Percentiles rank a stretch among this genome's conserved stretches.
Conservation (phyloP, 23 red algal genomes). For the Chondrus crispus region DNA sequence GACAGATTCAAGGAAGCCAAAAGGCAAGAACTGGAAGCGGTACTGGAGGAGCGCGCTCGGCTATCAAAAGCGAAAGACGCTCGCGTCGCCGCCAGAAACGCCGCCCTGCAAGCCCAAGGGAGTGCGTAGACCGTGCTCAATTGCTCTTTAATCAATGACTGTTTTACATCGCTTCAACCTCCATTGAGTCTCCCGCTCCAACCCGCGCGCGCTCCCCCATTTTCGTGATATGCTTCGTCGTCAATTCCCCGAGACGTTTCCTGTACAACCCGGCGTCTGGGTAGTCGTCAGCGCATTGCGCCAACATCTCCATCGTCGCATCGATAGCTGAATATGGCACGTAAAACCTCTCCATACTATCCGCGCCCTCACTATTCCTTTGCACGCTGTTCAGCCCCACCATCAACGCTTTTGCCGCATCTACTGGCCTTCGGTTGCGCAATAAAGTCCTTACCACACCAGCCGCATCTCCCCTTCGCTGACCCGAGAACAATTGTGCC, state of each 20-base stretch:
- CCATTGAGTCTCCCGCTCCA: neutral
- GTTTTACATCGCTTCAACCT: neutral
- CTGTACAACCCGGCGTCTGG: conserved; percentile 20
- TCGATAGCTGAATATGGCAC: conserved; percentile 49
- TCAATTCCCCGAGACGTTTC: conserved; percentile 2
- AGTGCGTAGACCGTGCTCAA: neutral
- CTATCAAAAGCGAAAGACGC: conserved; percentile 4
- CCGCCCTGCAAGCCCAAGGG: neutral
- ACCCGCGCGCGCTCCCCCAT: neutral
- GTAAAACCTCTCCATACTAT: neutral
- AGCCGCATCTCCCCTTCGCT: conserved; percentile 20
- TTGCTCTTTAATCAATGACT: neutral
- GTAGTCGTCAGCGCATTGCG: conserved; percentile 19
- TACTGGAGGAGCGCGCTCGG: conserved; percentile 20
- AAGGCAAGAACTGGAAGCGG: neutral
- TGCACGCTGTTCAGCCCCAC: neutral
- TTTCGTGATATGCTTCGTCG: neutral
- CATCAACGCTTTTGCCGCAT: conserved; percentile 22
- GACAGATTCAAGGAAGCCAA: conserved; percentile 12
- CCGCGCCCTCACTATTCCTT: neutral
- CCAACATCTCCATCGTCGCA: conserved; percentile 29
- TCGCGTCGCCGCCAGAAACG: conserved; percentile 12
- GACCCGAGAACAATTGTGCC: neutral
- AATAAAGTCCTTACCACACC: conserved; percentile 36
- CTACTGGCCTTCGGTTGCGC: conserved; percentile 13